Base-by-base conservation (phyloP, 805 yeast genomes). In the Soucietia sequanensis region DNA sequence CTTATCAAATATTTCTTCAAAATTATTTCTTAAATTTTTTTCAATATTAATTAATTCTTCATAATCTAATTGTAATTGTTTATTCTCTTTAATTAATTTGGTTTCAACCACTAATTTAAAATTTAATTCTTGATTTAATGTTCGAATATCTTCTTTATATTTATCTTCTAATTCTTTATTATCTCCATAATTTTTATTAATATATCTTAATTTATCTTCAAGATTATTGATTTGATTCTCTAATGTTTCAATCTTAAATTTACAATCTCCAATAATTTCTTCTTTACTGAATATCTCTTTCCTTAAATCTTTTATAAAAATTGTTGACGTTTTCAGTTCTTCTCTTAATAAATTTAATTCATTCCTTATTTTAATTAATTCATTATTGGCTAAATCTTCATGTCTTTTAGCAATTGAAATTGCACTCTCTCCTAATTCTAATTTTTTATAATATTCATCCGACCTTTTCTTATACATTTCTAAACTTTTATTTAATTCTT, bases 381-480 rank as follows among this genome's bases (percentile, higher is more conserved):
- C 87, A 30, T 65, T 63, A 31, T 58, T 61, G 4, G 81, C 68
- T 23, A 65, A 49, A 35, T 70, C 70, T 51, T 83, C 90, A 9
- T 80, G 77, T 46, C 85, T 65, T 44, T 76, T 70, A 6, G 87
- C 78, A 29, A 78, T 72, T 34, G 73, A 67, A 2, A 84, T 76
- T 4, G 86, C 84, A 31, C 80, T 70, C 52, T 90, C 96, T 2
- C 93, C 90, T 32, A 76, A 73, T 48, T 88, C 95, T 17, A 89
- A 65, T 48, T 85, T 84, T 38, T 70, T 68, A 46, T 73, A 78
- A 53, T 86, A 84, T 41, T 81, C 84, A 23, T 85, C 90, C 22
- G 95, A 79, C 41, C 95, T 74, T 12, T 68, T 59, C 50, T 80
- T 82, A 58, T 84, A 88, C 21, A 83, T 63, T 24, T 75, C 76